Base-by-base conservation (phyloP, 768 basidiomycete genomes). In the Leccinum fibrillosum region DNA sequence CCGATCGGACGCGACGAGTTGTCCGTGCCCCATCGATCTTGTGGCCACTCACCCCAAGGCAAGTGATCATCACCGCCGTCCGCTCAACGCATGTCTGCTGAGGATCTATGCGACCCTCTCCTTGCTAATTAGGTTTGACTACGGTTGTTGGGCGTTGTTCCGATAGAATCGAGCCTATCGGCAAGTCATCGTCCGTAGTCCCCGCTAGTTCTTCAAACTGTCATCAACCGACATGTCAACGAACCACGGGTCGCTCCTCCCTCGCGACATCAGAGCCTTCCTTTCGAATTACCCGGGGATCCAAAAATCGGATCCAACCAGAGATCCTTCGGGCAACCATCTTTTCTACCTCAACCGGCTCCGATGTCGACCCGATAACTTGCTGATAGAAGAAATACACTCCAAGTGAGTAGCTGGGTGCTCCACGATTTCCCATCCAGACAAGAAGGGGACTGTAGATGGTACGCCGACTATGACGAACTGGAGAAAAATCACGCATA, bases 401-500 rank as follows among this genome's bases (percentile, higher is more conserved):
- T 71, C 79, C 49, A 72, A 77, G 88, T 89, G 64, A 59, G 77
- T 45, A 10, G 17, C 32, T 34, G 44, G 34, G 21, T 5, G 23
- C 23, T 53, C 32, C 32, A 50, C 26, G 19, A 21, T 21, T 45
- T 30, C 30, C 23, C 49, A 39, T 54, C 49, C 54, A 35, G 32
- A 53, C n/a, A 21, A 44, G 42, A 44, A 5, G 19, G 59, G 52
- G 57, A 58, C 52, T 57, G 23, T 54, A 90, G 89, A 63, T 91
- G 88, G 87, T 64, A 77, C 55, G 83, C 82, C 5, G 78, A 90
- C 64, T 86, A 86, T 62, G 66, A 72, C 30, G 81, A 76, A 59
- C 75, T 92, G 30, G 90, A 92, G 69, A 69, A 75, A 61, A 84
- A 84, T 57, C 90, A 91, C 65, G 85, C 83, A 1, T 90, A 81